Evolutionary conservation across 495 filamentous ascomycete genomes (phyloP).

Genomic region (Echria macrotheca): DNA sequence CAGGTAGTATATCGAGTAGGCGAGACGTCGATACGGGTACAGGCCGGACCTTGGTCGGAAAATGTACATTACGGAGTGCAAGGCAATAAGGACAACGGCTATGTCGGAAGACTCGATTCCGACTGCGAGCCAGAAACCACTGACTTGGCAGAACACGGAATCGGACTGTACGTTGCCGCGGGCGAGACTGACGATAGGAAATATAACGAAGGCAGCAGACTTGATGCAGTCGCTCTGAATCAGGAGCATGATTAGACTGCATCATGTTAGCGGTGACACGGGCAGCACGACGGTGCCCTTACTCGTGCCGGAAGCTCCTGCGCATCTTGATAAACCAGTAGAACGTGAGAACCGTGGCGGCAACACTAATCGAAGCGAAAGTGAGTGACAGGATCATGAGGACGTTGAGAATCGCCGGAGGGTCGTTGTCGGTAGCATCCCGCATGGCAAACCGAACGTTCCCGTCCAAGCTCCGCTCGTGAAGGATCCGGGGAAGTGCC

Average conservation of each 20-base stretch:
- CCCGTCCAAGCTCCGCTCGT: background rate
- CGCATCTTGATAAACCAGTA: constrained; percentile 75
- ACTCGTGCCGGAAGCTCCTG: constrained; percentile 69
- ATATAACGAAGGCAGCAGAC: constrained; percentile 58
- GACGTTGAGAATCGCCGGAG: no score
- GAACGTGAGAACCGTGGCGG: constrained; percentile 45
- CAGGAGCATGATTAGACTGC: constrained; percentile 63
- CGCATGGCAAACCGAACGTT: no score
- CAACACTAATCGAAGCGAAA: constrained; percentile 47
- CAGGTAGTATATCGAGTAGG: constrained; percentile 49
- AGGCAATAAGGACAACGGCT: constrained; percentile 61
- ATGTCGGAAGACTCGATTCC: constrained; percentile 66
- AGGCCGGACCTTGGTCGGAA: constrained; percentile 59
- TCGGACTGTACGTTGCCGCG: constrained; percentile 40
- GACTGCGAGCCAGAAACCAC: constrained; percentile 58
- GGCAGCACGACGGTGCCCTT: constrained; percentile 23
- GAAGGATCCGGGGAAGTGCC: background rate
- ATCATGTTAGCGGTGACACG: constrained; percentile 5
- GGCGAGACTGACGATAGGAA: constrained; percentile 49
- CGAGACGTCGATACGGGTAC: constrained; percentile 55
- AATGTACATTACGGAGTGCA: constrained; percentile 66
- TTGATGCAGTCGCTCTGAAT: constrained; percentile 67
- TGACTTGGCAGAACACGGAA: constrained; percentile 58
- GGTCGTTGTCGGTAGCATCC: no score
- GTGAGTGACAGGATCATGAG: constrained; percentile 24